Base-by-base conservation (phyloP, 495 filamentous ascomycete genomes). In the Aspergillus egyptiacus region DNA sequence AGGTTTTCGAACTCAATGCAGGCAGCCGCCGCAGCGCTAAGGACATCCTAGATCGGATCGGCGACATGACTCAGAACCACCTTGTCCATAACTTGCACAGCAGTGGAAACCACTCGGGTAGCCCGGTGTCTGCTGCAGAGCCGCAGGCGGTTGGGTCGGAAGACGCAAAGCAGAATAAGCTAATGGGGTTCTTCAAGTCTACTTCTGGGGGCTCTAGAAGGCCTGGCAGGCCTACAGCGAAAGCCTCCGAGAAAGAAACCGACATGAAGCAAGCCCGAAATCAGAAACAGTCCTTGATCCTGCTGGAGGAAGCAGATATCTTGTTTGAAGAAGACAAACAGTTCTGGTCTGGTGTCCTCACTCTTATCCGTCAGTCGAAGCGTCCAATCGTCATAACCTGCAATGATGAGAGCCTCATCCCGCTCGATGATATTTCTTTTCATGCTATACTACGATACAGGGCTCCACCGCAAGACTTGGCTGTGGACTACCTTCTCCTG, bases 41-140 rank as follows among this genome's bases (percentile, higher is more conserved):
- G 60, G 94, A 99, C 60, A 79, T 99, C 38, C 58, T 94, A 7
- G 93, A 96, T 44, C 89, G 78, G 46, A 87, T 99, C 14, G 94
- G 93, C 4, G 89, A 97, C 62, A 96, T 97, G 94, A 91, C 89
- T 11, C 81, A 81, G 50, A 97, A 97, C 55, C 94, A 99, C 65
- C 80, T 93, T 3, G 91, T 97, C 30, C 80, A 81, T 48, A 75
- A 80, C 7, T 47, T 67, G 14, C 63, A 64, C 24, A 53, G 59
- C 18, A 44, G 48, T 14, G 58, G 59, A 17, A 59, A 66, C 3
- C 64, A 61, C 3, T 48, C 53, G 6, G 34, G 28, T n/a, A 49
- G 18, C 35, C 61, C 60, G 27, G 5, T 38, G 10, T 48, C 48
- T 31, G 37, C 46, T n/a, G 7, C 35, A 15, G 18, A 43, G 13